Evolutionary conservation across 352 stramenopile genomes (phyloP).

Genomic region (Phytophthora macrochlamydospora): DNA sequence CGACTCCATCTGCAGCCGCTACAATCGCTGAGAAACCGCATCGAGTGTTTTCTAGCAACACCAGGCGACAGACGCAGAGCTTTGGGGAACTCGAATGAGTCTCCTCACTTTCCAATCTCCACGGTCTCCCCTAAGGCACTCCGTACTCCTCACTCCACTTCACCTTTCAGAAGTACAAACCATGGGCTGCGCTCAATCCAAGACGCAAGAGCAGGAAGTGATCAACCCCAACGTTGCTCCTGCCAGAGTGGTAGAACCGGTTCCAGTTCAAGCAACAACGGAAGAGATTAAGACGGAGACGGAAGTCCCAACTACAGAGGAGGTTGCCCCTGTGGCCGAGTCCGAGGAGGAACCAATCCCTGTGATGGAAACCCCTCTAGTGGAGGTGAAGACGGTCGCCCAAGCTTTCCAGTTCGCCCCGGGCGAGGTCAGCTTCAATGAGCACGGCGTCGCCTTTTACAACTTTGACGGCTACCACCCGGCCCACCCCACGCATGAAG

Average conservation of each 20-base stretch:
- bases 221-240: conserved; percentile 18
- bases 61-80: conserved; percentile 7
- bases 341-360: conserved; percentile 16
- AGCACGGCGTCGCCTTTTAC: conserved; percentile 68
- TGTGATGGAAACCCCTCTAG: conserved; percentile 13
- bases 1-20: conserved; percentile 1
- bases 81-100: not conserved
- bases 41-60: conserved; percentile 6
- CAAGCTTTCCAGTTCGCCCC: conserved; percentile 44
- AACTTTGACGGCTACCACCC: conserved; percentile 56
- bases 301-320: not conserved
- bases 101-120: conserved; percentile 22
- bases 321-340: conserved; percentile 8
- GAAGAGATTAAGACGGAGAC: conserved; percentile 5
- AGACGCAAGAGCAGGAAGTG: conserved; percentile 52
- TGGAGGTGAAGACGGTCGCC: conserved; percentile 24
- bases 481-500: conserved; percentile 44
- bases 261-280: not conserved
- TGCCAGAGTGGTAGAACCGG: not conserved
- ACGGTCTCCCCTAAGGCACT: conserved; percentile 18
- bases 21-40: conserved; percentile 11
- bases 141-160: conserved; percentile 2
- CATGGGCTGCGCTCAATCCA: conserved; percentile 76
- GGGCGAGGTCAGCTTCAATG: conserved; percentile 46
- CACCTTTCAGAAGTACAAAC: conserved; percentile 7